phyloP scores from a whole-genome alignment of 352 stramenopile genomes.

The Pythium volutum region DNA sequence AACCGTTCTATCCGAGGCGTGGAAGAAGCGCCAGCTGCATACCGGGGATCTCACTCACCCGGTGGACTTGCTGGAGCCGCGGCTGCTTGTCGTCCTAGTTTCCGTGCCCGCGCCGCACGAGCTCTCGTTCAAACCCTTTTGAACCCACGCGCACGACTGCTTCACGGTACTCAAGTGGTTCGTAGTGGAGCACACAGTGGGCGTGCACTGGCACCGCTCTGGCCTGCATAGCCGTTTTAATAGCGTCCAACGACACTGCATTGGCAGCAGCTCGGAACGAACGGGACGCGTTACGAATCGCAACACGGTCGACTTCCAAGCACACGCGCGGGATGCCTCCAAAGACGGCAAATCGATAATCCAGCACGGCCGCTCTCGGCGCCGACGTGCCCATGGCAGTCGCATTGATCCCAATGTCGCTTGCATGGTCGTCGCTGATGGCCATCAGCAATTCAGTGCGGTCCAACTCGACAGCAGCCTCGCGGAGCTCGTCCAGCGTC shows the following conservation, averaged over 20 bases:
- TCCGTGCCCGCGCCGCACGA: background rate
- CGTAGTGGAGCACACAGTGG: background rate
- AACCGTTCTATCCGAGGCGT: background rate
- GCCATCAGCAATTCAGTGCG: background rate
- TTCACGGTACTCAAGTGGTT: background rate
- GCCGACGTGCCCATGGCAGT: background rate
- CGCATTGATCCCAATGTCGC: background rate
- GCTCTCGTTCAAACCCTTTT: background rate
- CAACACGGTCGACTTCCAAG: background rate
- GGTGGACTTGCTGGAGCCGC: background rate
- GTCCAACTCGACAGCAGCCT: background rate
- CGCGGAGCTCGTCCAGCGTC: conserved; percentile 1
- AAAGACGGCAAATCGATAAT: background rate
- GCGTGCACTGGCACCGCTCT: background rate
- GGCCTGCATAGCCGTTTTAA: background rate
- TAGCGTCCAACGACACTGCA: background rate
- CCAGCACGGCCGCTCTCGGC: background rate
- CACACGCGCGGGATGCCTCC: background rate
- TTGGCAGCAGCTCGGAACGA: background rate
- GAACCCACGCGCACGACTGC: background rate
- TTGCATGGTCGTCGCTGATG: background rate
- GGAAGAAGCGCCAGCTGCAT: background rate
- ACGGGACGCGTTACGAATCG: background rate
- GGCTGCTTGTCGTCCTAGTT: background rate
- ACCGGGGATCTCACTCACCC: background rate